phyloP scores from a whole-genome alignment of 495 filamentous ascomycete species.

The Trichodelitschia bisporula region DNA sequence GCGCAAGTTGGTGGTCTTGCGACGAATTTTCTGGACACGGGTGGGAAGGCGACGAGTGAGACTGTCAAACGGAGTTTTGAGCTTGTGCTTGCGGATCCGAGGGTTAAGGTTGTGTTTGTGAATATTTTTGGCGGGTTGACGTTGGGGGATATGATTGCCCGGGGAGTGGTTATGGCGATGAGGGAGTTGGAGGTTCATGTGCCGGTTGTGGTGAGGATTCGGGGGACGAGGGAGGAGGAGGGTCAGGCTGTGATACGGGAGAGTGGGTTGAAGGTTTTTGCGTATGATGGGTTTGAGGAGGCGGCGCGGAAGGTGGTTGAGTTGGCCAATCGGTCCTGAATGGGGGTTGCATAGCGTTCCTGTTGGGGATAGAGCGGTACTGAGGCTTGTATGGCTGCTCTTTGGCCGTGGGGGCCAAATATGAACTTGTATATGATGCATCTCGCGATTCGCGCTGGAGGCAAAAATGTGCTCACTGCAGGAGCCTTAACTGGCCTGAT shows the following conservation, averaged over 20 bases:
- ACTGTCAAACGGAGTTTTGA: constrained; percentile 59
- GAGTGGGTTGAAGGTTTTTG: constrained; percentile 45
- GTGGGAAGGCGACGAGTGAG: constrained; percentile 70
- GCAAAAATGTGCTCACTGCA: too few species aligned
- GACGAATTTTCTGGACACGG: constrained; percentile 72
- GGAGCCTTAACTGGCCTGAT: too few species aligned
- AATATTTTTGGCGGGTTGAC: constrained; percentile 86
- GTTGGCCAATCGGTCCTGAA: too few species aligned
- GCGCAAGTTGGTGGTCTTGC: constrained; percentile 33
- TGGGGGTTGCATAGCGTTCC: too few species aligned
- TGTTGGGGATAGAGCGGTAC: too few species aligned
- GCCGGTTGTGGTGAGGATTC: constrained; percentile 62
- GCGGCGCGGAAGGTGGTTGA: constrained; percentile 53
- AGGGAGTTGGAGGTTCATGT: constrained; percentile 28
- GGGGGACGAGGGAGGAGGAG: constrained; percentile 59
- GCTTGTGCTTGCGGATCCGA: constrained; percentile 39
- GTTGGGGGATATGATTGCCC: constrained; percentile 69
- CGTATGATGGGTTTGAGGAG: constrained; percentile 63
- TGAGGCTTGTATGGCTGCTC: too few species aligned
- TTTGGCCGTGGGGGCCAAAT: too few species aligned
- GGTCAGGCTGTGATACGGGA: constrained; percentile 57
- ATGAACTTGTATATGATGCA: too few species aligned
- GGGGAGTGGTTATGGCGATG: constrained; percentile 58
- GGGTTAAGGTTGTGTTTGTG: constrained; percentile 57
- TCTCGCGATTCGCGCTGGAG: too few species aligned